Evolutionary conservation across 805 yeast genomes (phyloP).

Genomic region (Suhomyces faveliae): DNA sequence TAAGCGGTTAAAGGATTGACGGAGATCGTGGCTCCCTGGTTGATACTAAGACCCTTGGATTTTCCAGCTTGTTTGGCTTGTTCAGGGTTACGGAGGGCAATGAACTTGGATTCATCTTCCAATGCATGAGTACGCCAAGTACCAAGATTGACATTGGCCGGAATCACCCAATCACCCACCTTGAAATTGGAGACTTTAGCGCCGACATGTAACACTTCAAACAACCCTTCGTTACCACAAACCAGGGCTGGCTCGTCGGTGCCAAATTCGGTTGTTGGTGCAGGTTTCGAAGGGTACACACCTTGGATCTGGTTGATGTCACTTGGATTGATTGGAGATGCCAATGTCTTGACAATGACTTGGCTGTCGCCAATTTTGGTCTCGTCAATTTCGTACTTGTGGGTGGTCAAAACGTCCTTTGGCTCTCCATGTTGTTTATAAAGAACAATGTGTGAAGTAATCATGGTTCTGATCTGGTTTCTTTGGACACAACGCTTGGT

Average conservation of each 20-base stretch:
- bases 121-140: conserved; percentile 89
- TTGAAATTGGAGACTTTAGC: conserved; percentile 44
- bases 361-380: conserved; percentile 36
- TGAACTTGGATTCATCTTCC: conserved; percentile 50
- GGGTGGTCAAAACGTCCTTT: conserved; percentile 50
- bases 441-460: conserved; percentile 63
- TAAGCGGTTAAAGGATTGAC: conserved; percentile 94
- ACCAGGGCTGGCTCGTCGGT: conserved; percentile 70
- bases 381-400: conserved; percentile 50
- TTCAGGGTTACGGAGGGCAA: conserved; percentile 53
- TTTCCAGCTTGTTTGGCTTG: conserved; percentile 44
- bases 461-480: conserved; percentile 26
- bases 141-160: conserved; percentile 74
- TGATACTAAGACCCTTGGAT: conserved; percentile 31
- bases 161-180: conserved; percentile 87
- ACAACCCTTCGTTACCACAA: conserved; percentile 93
- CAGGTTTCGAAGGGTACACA: conserved; percentile 47
- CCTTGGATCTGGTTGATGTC: conserved; percentile 49
- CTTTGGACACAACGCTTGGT: background rate
- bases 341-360: conserved; percentile 37
- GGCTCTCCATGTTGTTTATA: conserved; percentile 72
- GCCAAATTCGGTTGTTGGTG: conserved; percentile 51
- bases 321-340: conserved; percentile 44
- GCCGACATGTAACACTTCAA: conserved; percentile 78
- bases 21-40: conserved; percentile 81